Conservation (phyloP, 768 basidiomycete species). For the Tulasnella sp. region DNA sequence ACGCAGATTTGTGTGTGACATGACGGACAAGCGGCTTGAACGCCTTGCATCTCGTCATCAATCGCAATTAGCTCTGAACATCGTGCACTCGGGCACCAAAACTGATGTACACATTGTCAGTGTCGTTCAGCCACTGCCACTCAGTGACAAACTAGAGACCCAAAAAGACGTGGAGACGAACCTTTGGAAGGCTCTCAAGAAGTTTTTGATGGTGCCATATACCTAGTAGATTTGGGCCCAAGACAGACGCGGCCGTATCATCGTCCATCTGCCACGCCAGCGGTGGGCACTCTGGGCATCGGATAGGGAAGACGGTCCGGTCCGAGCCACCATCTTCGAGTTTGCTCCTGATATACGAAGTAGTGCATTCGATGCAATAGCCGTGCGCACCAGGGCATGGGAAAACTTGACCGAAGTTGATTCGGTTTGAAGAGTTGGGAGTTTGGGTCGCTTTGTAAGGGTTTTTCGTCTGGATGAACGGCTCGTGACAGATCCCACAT, state of each 20-base stretch:
- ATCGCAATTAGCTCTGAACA: slow-evolving; percentile 1
- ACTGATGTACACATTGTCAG: not conserved
- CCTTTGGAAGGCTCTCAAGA: not conserved
- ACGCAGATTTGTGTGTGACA: not conserved
- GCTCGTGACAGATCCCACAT: slow-evolving; percentile 11
- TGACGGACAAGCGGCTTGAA: not conserved
- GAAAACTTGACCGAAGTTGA: not conserved
- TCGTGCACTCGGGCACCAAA: not conserved
- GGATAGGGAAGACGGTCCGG: not conserved
- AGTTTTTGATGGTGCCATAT: slow-evolving; percentile 5
- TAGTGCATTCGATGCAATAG: slow-evolving; percentile 3
- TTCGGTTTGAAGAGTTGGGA: not conserved
- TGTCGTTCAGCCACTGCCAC: not conserved
- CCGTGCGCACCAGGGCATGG: not conserved
- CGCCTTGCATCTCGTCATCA: not conserved
- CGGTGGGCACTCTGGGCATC: not conserved
- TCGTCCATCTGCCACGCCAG: slow-evolving; percentile 5
- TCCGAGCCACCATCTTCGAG: not conserved
- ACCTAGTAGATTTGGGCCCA: not conserved
- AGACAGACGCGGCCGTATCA: not conserved
- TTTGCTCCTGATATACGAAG: not conserved
- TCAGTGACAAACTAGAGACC: too few relatives aligned
- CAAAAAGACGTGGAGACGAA: not conserved
- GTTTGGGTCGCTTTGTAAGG: not conserved
- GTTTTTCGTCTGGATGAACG: not conserved